phyloP scores from a whole-genome alignment of 768 basidiomycete genomes.

The Neoboletus brunneissimus region DNA sequence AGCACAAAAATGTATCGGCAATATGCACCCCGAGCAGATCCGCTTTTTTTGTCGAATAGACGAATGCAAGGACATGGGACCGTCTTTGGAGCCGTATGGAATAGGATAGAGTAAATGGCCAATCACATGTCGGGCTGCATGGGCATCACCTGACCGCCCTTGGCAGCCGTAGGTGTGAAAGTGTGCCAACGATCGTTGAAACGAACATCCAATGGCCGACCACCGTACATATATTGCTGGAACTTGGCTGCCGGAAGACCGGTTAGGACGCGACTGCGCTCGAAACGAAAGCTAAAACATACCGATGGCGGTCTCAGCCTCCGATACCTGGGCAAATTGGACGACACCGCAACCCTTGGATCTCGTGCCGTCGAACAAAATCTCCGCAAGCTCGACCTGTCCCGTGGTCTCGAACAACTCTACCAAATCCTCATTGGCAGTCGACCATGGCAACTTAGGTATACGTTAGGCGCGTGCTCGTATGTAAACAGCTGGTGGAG shows the following conservation, averaged over 20 bases:
- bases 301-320: constrained; percentile 95
- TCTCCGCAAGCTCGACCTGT: constrained; percentile 91
- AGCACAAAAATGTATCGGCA: background rate
- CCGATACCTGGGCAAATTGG: constrained; percentile 81
- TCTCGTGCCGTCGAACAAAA: constrained; percentile 87
- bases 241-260: constrained; percentile 66
- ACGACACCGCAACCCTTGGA: constrained; percentile 96
- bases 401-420: constrained; percentile 98
- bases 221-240: constrained; percentile 93
- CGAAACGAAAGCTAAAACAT: constrained; percentile 16
- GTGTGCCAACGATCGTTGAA: constrained; percentile 97
- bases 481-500: background rate
- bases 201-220: constrained; percentile 83
- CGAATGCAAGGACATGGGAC: background rate
- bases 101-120: background rate
- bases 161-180: constrained; percentile 84
- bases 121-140: constrained; percentile 55
- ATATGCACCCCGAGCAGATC: background rate
- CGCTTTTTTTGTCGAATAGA: background rate
- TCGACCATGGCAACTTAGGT: constrained; percentile 92
- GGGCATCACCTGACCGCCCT: constrained; percentile 72
- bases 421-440: constrained; percentile 96
- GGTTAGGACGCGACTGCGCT: background rate
- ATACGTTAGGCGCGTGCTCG: background rate
- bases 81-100: background rate